Conservation (phyloP, 2,329 filamentous ascomycete genomes). For the Alternaria solani region DNA sequence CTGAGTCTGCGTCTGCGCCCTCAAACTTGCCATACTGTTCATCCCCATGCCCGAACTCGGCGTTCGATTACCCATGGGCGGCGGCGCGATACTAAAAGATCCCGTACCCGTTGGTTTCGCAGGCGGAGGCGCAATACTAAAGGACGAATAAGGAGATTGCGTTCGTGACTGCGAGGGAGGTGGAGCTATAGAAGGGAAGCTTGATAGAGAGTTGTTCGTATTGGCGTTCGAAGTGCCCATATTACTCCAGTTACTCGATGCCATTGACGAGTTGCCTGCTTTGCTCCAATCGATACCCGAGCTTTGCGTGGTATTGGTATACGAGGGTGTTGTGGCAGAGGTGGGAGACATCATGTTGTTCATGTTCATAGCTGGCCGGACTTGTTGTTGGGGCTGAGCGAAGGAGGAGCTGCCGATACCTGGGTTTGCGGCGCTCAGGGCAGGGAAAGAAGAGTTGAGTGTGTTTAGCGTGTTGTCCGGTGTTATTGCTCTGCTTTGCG, state of each 20-base stretch:
- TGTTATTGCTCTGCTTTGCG: constrained; percentile 58
- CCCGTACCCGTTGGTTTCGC: constrained; percentile 21
- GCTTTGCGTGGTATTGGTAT: constrained; percentile 27
- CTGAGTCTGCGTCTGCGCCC: constrained; percentile 36
- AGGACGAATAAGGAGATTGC: constrained; percentile 44
- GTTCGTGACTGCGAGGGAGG: constrained; percentile 37
- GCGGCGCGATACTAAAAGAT: constrained; percentile 41
- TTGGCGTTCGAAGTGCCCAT: constrained; percentile 16
- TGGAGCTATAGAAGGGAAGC: constrained; percentile 64
- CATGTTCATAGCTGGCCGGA: constrained; percentile 45
- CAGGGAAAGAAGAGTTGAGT: constrained; percentile 48
- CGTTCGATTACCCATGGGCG: constrained; percentile 29
- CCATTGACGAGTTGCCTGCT: constrained; percentile 27
- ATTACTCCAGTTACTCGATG: constrained; percentile 37
- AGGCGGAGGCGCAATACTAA: constrained; percentile 52
- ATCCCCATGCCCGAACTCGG: constrained; percentile 36
- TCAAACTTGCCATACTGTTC: constrained; percentile 34
- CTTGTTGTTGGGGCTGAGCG: constrained; percentile 51
- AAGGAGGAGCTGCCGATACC: constrained; percentile 46
- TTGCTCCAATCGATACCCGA: constrained; percentile 43
- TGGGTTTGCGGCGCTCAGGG: constrained; percentile 47
- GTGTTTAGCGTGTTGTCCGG: constrained; percentile 59
- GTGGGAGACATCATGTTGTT: constrained; percentile 40
- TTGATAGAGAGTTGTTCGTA: constrained; percentile 41
- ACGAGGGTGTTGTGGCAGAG: constrained; percentile 29